Evolutionary conservation across 2,329 filamentous ascomycete species (phyloP), one percentile per base, ranked within the genome.

Genomic region (Aspergillus melleus): DNA sequence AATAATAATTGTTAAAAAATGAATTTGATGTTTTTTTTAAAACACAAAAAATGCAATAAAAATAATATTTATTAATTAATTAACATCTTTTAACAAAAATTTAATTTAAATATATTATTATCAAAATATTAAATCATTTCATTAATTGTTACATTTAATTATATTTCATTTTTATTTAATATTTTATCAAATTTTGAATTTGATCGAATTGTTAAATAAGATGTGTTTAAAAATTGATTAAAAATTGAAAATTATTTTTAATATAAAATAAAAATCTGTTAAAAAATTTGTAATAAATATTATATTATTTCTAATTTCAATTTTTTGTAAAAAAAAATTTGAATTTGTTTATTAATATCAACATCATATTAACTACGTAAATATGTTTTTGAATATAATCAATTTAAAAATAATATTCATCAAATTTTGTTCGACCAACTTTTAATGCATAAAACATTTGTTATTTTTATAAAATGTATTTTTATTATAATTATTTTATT

Each of bases 1-100:
- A 24, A 6, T 20, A 44, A 42, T n/a, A 24, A 58, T 54, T 30
- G 30, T 2, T 42, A n/a, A 42, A 54, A 49, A 53, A 9, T 46
- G 8, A 36, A 49, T 64, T 74, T 8, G 74, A 74, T 0, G 47
- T 66, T 1, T 69, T 20, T 44, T 58, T 26, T 20, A 58, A 20
- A 49, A 58, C 1, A 32, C 2, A 77, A 0, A 79, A 79, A 0
- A 67, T 77, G 6, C 1, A 12, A 51, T 51, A 32, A 1, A 2
- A 49, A 42, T 55, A 16, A 16, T 55, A 49, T 30, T 0, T 24
- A 24, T 51, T 24, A 24, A 12, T 3, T 20, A 24, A 3, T 51
- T 24, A 51, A 8, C 19, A 20, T 24, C n/a, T n/a, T 42, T 22
- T 36, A 36, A 6, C 16, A 22, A 11, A 14, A 10, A 16, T 10